Evolutionary conservation across 768 basidiomycete genomes (phyloP).

Genomic region (Cyathus striatus): DNA sequence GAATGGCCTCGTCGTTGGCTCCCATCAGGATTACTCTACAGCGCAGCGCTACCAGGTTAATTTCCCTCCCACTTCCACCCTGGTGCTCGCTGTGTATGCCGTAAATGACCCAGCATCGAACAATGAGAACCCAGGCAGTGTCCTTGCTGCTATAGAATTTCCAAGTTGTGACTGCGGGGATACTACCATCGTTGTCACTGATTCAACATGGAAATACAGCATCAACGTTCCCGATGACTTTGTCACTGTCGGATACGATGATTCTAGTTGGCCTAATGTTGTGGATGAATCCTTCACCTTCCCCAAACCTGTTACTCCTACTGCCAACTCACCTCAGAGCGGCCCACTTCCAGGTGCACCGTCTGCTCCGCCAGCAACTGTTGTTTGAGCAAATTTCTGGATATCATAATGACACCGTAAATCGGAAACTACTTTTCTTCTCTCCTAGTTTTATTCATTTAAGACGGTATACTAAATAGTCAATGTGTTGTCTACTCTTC

Average conservation of each 20-base stretch:
- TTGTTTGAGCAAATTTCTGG: no score
- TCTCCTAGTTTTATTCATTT: no score
- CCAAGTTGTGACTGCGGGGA: constrained; percentile 10
- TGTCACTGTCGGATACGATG: constrained; percentile 9
- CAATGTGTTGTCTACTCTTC: no score
- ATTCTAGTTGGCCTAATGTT: constrained; percentile 15
- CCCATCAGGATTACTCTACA: constrained; percentile 7
- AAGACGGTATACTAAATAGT: no score
- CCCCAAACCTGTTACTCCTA: constrained; percentile 5
- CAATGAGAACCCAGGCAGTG: constrained; percentile 1
- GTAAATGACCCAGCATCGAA: constrained; percentile 2
- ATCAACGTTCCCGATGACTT: constrained; percentile 5
- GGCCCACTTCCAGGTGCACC: background rate
- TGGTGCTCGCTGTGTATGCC: constrained; percentile 6
- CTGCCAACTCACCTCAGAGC: background rate
- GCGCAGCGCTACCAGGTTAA: constrained; percentile 6
- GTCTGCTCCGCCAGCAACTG: background rate
- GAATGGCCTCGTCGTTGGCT: constrained; percentile 20
- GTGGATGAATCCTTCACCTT: constrained; percentile 16
- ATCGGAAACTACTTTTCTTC: no score
- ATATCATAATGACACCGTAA: no score
- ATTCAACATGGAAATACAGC: constrained; percentile 18
- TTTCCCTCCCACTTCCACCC: constrained; percentile 5
- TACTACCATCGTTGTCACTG: constrained; percentile 10
- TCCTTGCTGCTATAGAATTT: constrained; percentile 5